Evolutionary conservation across 257 asterid species (phyloP).

Genomic region (Penstemon davidsonii): DNA sequence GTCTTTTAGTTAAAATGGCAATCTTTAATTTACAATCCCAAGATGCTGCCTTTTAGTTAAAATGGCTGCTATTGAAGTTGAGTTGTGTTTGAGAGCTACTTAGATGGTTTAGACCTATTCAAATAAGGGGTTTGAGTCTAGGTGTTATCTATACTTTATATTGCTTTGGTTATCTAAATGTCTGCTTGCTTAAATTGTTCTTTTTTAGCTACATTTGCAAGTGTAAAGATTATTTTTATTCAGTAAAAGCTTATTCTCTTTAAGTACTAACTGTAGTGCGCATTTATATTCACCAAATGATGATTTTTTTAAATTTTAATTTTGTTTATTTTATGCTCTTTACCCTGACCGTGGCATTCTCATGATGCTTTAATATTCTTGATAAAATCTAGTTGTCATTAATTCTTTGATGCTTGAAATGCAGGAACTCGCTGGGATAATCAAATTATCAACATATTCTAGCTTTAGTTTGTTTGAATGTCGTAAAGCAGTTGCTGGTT

Average conservation of each 20-base stretch:
- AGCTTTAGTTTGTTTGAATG: conserved; percentile 96
- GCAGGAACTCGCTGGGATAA: conserved; percentile 98
- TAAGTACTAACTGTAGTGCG: too few species aligned
- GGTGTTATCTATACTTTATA: neutral
- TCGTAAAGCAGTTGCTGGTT: conserved; percentile 81
- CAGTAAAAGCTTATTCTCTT: too few species aligned
- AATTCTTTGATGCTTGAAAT: conserved; percentile 10
- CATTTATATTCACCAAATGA: too few species aligned
- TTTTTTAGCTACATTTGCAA: neutral
- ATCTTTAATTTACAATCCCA: neutral
- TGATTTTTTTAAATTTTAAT: too few species aligned
- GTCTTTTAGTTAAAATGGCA: neutral
- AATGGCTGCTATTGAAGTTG: neutral
- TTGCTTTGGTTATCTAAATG: neutral
- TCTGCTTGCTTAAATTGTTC: neutral
- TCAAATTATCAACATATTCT: conserved; percentile 77
- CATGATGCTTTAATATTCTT: neutral
- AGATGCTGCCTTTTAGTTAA: neutral
- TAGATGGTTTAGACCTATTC: neutral
- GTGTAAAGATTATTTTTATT: neutral
- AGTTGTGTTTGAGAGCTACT: neutral
- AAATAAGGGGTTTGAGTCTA: neutral
- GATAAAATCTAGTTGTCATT: neutral
- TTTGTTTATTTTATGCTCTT: neutral
- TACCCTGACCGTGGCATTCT: neutral